Evolutionary conservation across 768 basidiomycete species (phyloP), one percentile per base, ranked within the genome.

Genomic region (Lactarius indigo): DNA sequence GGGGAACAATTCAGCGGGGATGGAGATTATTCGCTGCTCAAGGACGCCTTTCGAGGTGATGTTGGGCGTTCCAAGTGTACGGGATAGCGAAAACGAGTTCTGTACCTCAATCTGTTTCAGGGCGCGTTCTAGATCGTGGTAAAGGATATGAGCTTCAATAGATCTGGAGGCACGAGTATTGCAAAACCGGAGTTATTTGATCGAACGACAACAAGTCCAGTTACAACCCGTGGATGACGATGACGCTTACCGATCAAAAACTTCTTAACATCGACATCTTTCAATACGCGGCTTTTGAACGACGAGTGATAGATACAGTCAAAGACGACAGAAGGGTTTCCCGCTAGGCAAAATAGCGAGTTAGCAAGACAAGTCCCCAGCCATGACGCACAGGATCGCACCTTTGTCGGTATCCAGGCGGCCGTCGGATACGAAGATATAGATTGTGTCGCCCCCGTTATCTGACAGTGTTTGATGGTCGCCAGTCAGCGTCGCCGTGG

Each of bases 11-110:
- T 77, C 70, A 23, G 79, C 70, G 5, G 88, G 88, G 30, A 92
- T 79, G 50, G 79, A 73, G 1, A 86, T 86, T 15, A 81, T 82
- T 39, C 90, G 85, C 17, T 85, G 81, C 31, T 73, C 72, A 2
- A 88, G 82, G 71, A 81, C 83, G n/a, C 91, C 91, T 74, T 93
- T 94, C 61, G 86, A 86, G 3, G 82, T 76, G 61, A 94, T 90
- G 75, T 93, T 94, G 6, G 91, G 91, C 0, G 84, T 88, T 28
- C 82, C 83, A 66, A 93, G 85, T 57, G 84, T 80, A 28, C 90
- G 84, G 1, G 91, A 90, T 54, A 92, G 82, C 0, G 79, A 69
- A n/a, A 91, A 72, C 5, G 79, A 72, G 9, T 83, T 81, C 68
- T 89, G 87, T 0, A 81, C 80, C 76, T 91, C 88, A 56, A 90